phyloP scores from a whole-genome alignment of 1,139 yeast species.

The Debaryomyces coudertii region DNA sequence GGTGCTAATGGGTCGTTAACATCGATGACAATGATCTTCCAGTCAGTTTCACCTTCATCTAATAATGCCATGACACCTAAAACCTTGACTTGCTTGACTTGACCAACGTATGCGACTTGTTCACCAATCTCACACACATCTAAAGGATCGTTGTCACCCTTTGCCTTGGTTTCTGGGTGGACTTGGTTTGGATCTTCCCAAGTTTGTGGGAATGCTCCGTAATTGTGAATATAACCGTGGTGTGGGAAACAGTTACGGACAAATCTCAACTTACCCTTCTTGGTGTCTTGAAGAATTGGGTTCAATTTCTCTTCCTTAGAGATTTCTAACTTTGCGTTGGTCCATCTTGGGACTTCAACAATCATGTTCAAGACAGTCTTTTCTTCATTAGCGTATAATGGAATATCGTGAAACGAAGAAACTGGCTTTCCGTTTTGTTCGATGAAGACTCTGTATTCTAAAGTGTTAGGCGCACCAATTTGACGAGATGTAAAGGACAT shows the following conservation, averaged over 20 bases:
- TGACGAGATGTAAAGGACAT: slow-evolving; percentile 82
- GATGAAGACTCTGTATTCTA: slow-evolving; percentile 79
- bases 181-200: slow-evolving; percentile 74
- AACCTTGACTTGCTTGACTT: slow-evolving; percentile 81
- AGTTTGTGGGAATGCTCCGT: slow-evolving; percentile 94
- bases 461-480: slow-evolving; percentile 88
- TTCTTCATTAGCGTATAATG: slow-evolving; percentile 66
- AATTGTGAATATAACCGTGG: slow-evolving; percentile 93
- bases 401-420: slow-evolving; percentile 81
- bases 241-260: slow-evolving; percentile 94
- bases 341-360: slow-evolving; percentile 95
- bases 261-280: slow-evolving; percentile 84
- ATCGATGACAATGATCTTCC: slow-evolving; percentile 92
- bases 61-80: slow-evolving; percentile 91
- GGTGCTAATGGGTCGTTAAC: slow-evolving; percentile 78
- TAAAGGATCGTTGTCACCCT: slow-evolving; percentile 95
- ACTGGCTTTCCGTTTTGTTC: slow-evolving; percentile 52
- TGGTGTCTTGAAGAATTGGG: slow-evolving; percentile 92
- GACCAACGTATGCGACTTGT: slow-evolving; percentile 67
- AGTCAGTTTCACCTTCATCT: slow-evolving; percentile 97
- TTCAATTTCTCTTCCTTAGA: slow-evolving; percentile 72
- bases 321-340: slow-evolving; percentile 92
- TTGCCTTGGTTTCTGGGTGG: slow-evolving; percentile 78
- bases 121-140: slow-evolving; percentile 96
- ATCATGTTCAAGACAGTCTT: slow-evolving; percentile 79